These are phyloP conservation scores for Fragilariopsis cylindrus DNA, from an alignment of 108 stramenopile species.

Conservation along the genomic window DNA sequence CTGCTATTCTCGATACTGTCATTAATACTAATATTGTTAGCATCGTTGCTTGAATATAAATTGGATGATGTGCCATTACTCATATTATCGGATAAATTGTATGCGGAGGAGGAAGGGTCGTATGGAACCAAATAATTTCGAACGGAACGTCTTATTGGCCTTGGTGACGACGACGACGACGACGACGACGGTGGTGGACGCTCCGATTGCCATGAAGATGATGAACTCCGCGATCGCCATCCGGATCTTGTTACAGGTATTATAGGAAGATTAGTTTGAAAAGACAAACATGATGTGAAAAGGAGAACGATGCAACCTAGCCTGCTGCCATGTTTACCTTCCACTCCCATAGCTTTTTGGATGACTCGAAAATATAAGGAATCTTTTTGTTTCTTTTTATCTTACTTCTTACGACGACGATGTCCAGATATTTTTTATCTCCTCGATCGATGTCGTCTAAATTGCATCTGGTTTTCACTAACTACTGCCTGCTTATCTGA, in stretches of 20 bases:
- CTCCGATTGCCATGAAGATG: not conserved
- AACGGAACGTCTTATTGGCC: not conserved
- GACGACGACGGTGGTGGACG: not conserved
- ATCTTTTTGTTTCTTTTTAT: too few species aligned
- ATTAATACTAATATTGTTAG: not conserved
- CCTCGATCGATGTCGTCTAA: too few species aligned
- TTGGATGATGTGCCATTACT: not conserved
- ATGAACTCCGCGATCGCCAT: not conserved
- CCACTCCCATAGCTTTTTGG: not conserved
- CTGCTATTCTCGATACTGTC: not conserved
- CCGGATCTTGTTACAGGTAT: not conserved
- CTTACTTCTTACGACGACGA: too few species aligned
- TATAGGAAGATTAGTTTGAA: conserved; percentile 1
- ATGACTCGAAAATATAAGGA: not conserved
- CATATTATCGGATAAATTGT: not conserved
- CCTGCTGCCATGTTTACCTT: conserved; percentile 10
- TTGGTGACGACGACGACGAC: too few species aligned
- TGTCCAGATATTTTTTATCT: too few species aligned
- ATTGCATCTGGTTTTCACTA: too few species aligned
- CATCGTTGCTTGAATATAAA: not conserved
- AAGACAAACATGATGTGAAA: conserved; percentile 3
- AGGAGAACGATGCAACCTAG: conserved; percentile 10
- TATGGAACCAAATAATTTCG: not conserved
- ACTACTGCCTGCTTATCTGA: too few species aligned
- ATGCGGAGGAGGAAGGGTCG: not conserved